Percentiles rank a stretch among this genome's conserved stretches.
These are phyloP conservation scores for Sarocladium oryzae DNA, from an alignment of 2,329 filamentous ascomycete genomes.

Conservation along the genomic window DNA sequence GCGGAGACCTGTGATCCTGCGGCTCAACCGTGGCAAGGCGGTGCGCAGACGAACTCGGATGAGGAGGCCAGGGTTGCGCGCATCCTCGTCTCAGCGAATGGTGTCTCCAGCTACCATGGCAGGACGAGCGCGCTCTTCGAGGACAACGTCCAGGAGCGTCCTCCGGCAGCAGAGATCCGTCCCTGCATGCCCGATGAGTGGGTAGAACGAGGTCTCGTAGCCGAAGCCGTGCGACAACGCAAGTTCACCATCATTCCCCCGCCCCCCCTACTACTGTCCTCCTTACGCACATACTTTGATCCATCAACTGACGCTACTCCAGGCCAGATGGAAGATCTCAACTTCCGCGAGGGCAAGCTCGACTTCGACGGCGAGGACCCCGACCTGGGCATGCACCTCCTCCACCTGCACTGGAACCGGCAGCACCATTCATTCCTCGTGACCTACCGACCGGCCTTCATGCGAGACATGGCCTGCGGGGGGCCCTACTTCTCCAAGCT, in stretches of 20 bases:
- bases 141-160: conserved; percentile 22
- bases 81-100: conserved; percentile 33
- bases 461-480: conserved; percentile 44
- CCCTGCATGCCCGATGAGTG: conserved; percentile 29
- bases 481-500: conserved; percentile 52
- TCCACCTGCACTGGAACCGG: conserved; percentile 46
- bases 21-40: conserved; percentile 4
- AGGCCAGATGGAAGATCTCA: conserved; percentile 42
- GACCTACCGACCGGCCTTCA: conserved; percentile 46
- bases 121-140: conserved; percentile 43
- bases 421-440: conserved; percentile 43
- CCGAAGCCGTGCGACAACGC: conserved; percentile 40
- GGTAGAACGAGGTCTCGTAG: conserved; percentile 38
- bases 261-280: too few species aligned
- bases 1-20: background rate
- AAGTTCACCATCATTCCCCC: conserved; percentile 5
- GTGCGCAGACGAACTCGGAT: conserved; percentile 5
- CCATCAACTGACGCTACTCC: background rate
- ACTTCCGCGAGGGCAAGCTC: conserved; percentile 36
- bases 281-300: too few species aligned
- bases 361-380: conserved; percentile 51
- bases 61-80: conserved; percentile 22
- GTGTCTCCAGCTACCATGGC: conserved; percentile 40
- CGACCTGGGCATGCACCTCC: conserved; percentile 43
- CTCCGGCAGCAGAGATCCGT: conserved; percentile 12